These are phyloP conservation scores for Microbotryum violaceum DNA, from an alignment of 1,284 basidiomycete genomes.

Conservation along the genomic window DNA sequence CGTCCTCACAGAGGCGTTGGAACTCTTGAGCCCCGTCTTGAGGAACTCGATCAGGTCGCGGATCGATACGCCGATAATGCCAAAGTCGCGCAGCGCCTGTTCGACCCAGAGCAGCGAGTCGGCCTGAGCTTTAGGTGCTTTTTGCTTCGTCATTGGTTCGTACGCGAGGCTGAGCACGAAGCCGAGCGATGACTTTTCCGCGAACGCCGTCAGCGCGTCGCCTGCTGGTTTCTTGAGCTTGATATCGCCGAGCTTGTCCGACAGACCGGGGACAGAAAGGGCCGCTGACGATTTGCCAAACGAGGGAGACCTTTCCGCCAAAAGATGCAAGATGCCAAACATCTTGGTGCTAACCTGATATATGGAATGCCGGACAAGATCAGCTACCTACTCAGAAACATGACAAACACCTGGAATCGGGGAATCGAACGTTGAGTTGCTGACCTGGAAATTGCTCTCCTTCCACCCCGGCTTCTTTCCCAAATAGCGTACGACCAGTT, in stretches of 20 bases:
- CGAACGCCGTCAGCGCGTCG: slow-evolving; percentile 70
- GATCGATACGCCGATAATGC: slow-evolving; percentile 76
- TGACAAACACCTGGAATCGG: not conserved
- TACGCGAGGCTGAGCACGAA: slow-evolving; percentile 86
- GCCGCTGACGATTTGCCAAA: slow-evolving; percentile 83
- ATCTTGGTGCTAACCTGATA: slow-evolving; percentile 78
- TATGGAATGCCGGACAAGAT: slow-evolving; percentile 1
- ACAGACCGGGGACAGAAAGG: slow-evolving; percentile 72
- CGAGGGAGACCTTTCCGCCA: slow-evolving; percentile 69
- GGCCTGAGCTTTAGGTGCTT: slow-evolving; percentile 93
- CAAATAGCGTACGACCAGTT: slow-evolving; percentile 81
- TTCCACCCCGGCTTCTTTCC: slow-evolving; percentile 84
- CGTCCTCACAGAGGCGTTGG: slow-evolving; percentile 87
- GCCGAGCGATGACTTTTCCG: slow-evolving; percentile 88
- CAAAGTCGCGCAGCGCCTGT: slow-evolving; percentile 81
- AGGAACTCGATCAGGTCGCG: slow-evolving; percentile 83
- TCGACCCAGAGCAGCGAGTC: slow-evolving; percentile 89
- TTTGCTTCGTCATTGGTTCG: slow-evolving; percentile 83
- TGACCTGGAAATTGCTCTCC: slow-evolving; percentile 96
- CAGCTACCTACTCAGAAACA: not conserved
- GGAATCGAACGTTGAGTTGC: slow-evolving; percentile 19
- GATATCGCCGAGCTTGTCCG: slow-evolving; percentile 91
- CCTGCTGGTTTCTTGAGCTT: slow-evolving; percentile 97
- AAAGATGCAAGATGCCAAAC: slow-evolving; percentile 62
- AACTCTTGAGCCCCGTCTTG: slow-evolving; percentile 78